Base-by-base conservation (phyloP, 495 filamentous ascomycete genomes). In the Zalerion maritima region DNA sequence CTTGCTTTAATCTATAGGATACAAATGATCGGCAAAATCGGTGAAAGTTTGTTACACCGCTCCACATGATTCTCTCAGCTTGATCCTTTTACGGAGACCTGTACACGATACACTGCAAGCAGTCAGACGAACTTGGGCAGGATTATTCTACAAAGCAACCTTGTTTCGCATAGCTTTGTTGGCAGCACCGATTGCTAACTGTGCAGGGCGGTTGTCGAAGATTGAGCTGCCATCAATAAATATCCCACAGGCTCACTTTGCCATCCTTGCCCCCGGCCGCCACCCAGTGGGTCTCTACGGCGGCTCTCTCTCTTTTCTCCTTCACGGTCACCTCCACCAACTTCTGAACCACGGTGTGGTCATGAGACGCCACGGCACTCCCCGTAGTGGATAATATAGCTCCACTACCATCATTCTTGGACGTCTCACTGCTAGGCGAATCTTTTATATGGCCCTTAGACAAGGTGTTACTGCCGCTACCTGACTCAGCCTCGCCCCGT, bases 171-270 rank as follows among this genome's bases (percentile, higher is more conserved):
- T n/a, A n/a, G n/a, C n/a, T n/a, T n/a, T n/a, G n/a, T n/a, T n/a
- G n/a, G n/a, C n/a, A n/a, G n/a, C n/a, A n/a, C n/a, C n/a, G n/a
- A n/a, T n/a, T n/a, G n/a, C n/a, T n/a, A n/a, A n/a, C n/a, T n/a
- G n/a, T n/a, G n/a, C n/a, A n/a, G n/a, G n/a, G n/a, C n/a, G 10
- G 24, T 4, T n/a, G 24, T n/a, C 4, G 4, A n/a, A 16, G 27
- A n/a, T 29, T 13, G 27, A 16, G n/a, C 3, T 22, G 18, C 11
- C 26, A n/a, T 53, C 49, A 94, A 62, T 79, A 97, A 37, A 91
- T 80, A 60, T 89, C 84, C 89, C 89, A 97, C 52, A 97, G 61
- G 45, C 81, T 87, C 32, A 96, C 76, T 45, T 89, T 96, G 17
- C 87, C 91, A 55, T 97, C 89, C 50, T 96, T 97, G 31, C 80